A percentile compares a stretch with the other conserved stretches of the same genome.
Conservation (phyloP, 1,139 yeast genomes). For the Debaryomyces fabryi region DNA sequence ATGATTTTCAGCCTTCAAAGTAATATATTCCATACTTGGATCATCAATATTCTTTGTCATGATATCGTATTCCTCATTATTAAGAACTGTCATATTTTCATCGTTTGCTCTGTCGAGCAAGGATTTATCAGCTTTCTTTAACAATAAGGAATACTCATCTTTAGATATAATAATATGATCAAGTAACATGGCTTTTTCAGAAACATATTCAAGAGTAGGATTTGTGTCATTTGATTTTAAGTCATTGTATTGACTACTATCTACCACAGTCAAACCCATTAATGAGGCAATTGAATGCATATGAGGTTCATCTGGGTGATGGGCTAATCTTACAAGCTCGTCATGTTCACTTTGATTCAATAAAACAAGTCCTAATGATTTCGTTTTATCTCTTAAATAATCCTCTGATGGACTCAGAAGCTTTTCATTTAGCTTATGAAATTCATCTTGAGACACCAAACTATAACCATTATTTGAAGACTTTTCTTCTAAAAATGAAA, state of each 20-base stretch:
- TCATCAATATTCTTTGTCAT: constrained; percentile 23
- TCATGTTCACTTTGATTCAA: constrained; percentile 19
- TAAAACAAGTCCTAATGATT: constrained; percentile 14
- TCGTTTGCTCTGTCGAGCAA: constrained; percentile 13
- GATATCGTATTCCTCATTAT: background rate
- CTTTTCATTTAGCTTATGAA: constrained; percentile 16
- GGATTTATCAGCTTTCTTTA: constrained; percentile 17
- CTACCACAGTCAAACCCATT: constrained; percentile 20
- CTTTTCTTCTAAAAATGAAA: constrained; percentile 19
- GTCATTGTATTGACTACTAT: constrained; percentile 16
- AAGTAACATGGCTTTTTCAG: constrained; percentile 18
- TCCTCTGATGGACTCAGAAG: constrained; percentile 29
- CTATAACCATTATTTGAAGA: constrained; percentile 11
- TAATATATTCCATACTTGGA: constrained; percentile 30
- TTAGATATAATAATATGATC: constrained; percentile 22
- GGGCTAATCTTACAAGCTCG: constrained; percentile 13
- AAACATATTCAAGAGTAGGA: constrained; percentile 28
- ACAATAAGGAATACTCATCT: constrained; percentile 16
- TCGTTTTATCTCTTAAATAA: constrained; percentile 26
- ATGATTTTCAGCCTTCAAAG: constrained; percentile 27
- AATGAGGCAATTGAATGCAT: constrained; percentile 18
- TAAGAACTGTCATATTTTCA: constrained; percentile 9
- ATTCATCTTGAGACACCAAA: constrained; percentile 15
- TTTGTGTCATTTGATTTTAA: constrained; percentile 18
- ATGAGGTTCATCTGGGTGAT: constrained; percentile 19